Base-by-base conservation (phyloP, 1,284 basidiomycete species). In the Vanrija sp. region DNA sequence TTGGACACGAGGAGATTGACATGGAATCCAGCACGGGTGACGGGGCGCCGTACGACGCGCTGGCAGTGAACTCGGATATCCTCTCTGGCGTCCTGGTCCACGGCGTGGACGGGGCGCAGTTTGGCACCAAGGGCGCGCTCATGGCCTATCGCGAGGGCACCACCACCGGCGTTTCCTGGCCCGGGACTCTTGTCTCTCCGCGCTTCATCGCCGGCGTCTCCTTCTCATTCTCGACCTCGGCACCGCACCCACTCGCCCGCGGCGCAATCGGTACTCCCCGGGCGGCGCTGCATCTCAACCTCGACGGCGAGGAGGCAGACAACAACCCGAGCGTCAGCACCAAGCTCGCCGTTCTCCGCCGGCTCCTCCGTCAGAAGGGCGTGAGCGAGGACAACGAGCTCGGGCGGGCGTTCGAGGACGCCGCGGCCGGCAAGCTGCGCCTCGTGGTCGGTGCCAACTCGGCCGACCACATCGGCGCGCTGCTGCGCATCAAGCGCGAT, bases 71-170 rank as follows among this genome's bases (percentile, higher is more conserved):
- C 18, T 77, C 60, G 41, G 66, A 72, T n/a, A 59, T 88, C 14
- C 54, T 81, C 15, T 79, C 83, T 19, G 81, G 81, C 20, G 64
- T 79, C 0, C 67, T 87, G 38, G 81, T 86, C 24, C 79, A 80
- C 31, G 88, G 85, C 0, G 81, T 83, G 5, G 89, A 93, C 66
- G 88, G 88, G 0, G 77, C 89, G 15, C 80, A 82, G 49, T 90
- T 87, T 63, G 79, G 78, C 5, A 83, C 83, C 20, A 82, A 88
- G 43, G 83, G 89, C 64, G 81, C 83, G 36, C 71, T 88, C n/a
- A 60, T 78, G 42, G 79, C 78, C 4, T 76, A 79, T 45, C 73
- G 75, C 25, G 67, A 73, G 15, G 81, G 81, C 16, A 77, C 92
- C 15, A 84, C 84, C 0, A 82, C 83, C 1, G 86, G 84, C 5